Percentiles rank a stretch among this genome's conserved stretches.
Conservation (phyloP, 2,329 filamentous ascomycete species). For the Apiospora rasikravindrae region DNA sequence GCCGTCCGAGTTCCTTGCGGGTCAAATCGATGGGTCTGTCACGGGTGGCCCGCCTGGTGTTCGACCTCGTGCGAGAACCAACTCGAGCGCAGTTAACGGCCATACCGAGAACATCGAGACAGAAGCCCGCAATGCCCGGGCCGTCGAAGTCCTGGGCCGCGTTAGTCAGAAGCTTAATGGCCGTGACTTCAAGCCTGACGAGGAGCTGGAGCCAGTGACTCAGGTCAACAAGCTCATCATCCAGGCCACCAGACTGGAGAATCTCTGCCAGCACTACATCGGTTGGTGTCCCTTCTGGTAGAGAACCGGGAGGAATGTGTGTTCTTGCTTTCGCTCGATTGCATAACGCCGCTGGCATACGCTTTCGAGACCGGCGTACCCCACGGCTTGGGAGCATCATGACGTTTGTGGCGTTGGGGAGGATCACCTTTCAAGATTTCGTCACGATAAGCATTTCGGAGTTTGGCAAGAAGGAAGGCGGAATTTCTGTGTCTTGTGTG, state of each 20-base stretch:
- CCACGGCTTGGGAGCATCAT: not conserved
- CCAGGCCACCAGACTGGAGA: slow-evolving; percentile 96
- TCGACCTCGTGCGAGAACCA: slow-evolving; percentile 63
- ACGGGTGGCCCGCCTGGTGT: slow-evolving; percentile 53
- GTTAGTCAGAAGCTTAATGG: slow-evolving; percentile 97
- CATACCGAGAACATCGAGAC: slow-evolving; percentile 47
- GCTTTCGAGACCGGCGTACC: not conserved
- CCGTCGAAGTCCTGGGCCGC: slow-evolving; percentile 86
- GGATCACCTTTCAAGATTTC: not conserved
- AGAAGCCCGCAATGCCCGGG: slow-evolving; percentile 92
- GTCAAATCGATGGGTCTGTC: slow-evolving; percentile 42
- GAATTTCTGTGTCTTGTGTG: not conserved
- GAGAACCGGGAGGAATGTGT: not conserved
- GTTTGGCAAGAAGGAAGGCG: slow-evolving; percentile 1
- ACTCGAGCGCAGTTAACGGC: slow-evolving; percentile 52
- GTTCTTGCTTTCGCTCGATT: not conserved
- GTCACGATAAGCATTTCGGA: slow-evolving; percentile 3
- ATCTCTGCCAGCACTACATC: slow-evolving; percentile 98
- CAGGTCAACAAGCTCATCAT: slow-evolving; percentile 95
- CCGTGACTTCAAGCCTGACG: slow-evolving; percentile 83
- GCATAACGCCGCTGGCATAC: not conserved
- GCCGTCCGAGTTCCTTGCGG: slow-evolving; percentile 63
- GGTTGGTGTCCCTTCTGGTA: slow-evolving; percentile 99
- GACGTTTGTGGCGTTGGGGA: slow-evolving; percentile 5
- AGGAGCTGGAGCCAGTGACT: slow-evolving; percentile 82